Conservation (phyloP, 129 eudicot genomes). For the Cynara cardunculus region DNA sequence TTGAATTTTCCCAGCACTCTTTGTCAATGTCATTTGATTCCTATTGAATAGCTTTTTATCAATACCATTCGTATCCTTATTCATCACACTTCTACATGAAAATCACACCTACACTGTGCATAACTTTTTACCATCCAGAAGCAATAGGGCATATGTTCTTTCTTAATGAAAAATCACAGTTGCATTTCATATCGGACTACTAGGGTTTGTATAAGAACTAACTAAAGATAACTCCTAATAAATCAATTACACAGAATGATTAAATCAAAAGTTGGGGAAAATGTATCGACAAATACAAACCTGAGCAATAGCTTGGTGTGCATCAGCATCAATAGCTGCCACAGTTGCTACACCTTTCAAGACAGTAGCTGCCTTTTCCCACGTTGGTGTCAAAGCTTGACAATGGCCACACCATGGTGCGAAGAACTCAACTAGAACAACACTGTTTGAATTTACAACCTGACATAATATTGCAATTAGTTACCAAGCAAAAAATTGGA, state of each 20-base stretch:
- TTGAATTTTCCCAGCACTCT: not conserved
- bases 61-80: not conserved
- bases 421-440: slow-evolving; percentile 82
- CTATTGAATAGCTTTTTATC: not conserved
- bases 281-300: slow-evolving; percentile 21
- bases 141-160: not conserved
- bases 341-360: slow-evolving; percentile 97
- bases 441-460: slow-evolving; percentile 83
- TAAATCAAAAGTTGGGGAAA: not conserved
- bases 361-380: slow-evolving; percentile 89
- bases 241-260: not conserved
- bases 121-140: not conserved
- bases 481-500: not conserved
- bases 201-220: not conserved
- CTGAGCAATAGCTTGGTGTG: slow-evolving; percentile 89
- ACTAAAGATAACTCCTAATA: not conserved
- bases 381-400: slow-evolving; percentile 72
- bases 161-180: not conserved
- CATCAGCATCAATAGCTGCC: slow-evolving; percentile 97
- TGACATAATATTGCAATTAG: slow-evolving; percentile 19
- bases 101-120: not conserved
- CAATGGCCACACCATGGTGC: slow-evolving; percentile 99
- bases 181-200: not conserved
- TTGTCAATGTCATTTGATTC: not conserved
- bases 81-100: not conserved